phyloP scores from a whole-genome alignment of 495 filamentous ascomycete species.

The Lasiosphaeria ovina region DNA sequence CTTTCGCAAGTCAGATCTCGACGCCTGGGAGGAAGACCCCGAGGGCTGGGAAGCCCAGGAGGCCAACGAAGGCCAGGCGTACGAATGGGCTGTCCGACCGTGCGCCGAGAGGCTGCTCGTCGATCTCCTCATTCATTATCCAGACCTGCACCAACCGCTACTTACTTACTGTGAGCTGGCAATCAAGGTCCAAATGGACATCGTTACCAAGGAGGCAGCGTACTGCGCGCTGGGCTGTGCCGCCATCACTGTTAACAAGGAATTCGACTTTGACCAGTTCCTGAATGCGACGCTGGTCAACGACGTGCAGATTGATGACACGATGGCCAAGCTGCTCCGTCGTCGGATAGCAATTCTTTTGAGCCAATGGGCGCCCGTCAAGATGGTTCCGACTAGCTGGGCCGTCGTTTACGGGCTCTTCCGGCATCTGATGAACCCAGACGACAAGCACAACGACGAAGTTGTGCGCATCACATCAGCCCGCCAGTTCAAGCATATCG shows the following conservation, averaged over 20 bases:
- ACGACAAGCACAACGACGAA: slow-evolving; percentile 78
- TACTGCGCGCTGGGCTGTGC: slow-evolving; percentile 90
- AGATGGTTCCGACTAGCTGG: slow-evolving; percentile 59
- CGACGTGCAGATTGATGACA: slow-evolving; percentile 73
- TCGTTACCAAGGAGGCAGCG: slow-evolving; percentile 85
- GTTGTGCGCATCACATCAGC: slow-evolving; percentile 91
- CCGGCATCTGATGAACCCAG: slow-evolving; percentile 75
- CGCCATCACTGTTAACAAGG: slow-evolving; percentile 64
- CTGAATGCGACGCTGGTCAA: slow-evolving; percentile 68
- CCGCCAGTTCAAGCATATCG: slow-evolving; percentile 70
- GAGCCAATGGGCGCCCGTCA: slow-evolving; percentile 83
- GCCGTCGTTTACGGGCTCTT: slow-evolving; percentile 85
- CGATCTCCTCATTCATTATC: slow-evolving; percentile 85
- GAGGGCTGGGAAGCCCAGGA: slow-evolving; percentile 90
- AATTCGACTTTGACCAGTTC: slow-evolving; percentile 78
- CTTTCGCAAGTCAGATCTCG: slow-evolving; percentile 78
- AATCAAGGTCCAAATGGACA: slow-evolving; percentile 62
- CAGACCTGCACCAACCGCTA: slow-evolving; percentile 69
- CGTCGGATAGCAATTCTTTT: slow-evolving; percentile 84
- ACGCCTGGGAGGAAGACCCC: slow-evolving; percentile 87
- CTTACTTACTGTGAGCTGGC: slow-evolving; percentile 74
- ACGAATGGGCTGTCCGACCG: slow-evolving; percentile 83
- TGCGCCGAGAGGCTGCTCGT: slow-evolving; percentile 93
- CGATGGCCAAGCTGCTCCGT: slow-evolving; percentile 81
- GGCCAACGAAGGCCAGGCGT: slow-evolving; percentile 73